phyloP scores from a whole-genome alignment of 108 stramenopile genomes.

The Ochromonas danica region DNA sequence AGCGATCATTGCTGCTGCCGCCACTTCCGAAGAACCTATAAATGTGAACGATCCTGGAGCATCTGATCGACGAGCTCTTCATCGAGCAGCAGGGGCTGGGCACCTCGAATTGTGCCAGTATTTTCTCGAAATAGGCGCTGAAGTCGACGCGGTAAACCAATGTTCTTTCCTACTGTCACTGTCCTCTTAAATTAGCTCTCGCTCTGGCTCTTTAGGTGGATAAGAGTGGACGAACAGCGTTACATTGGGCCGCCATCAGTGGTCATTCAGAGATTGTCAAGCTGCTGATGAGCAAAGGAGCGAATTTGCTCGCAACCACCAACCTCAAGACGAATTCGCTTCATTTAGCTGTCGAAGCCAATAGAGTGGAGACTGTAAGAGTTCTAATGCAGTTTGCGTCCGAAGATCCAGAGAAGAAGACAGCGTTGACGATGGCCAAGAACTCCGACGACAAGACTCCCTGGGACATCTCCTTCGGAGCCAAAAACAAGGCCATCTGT shows the following conservation, averaged over 20 bases:
- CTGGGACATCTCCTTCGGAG: constrained; percentile 38
- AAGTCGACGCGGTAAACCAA: constrained; percentile 34
- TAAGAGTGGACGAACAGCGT: constrained; percentile 49
- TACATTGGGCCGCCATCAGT: constrained; percentile 54
- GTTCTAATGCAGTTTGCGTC: constrained; percentile 40
- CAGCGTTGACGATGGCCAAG: constrained; percentile 30
- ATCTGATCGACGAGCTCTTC: constrained; percentile 48
- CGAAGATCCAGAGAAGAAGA: constrained; percentile 44
- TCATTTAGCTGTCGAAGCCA: constrained; percentile 45
- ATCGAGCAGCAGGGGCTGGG: constrained; percentile 51
- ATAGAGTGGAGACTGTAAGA: constrained; percentile 40
- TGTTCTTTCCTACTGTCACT: no score
- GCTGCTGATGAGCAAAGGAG: constrained; percentile 37
- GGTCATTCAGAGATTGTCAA: constrained; percentile 47
- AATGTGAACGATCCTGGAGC: constrained; percentile 47
- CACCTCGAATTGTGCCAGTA: constrained; percentile 44
- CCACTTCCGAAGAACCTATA: constrained; percentile 15
- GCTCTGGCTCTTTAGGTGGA: constrained; percentile 26
- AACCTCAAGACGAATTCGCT: constrained; percentile 45
- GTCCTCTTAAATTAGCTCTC: no score
- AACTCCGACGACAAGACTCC: constrained; percentile 27
- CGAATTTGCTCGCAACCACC: constrained; percentile 42
- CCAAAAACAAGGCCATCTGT: constrained; percentile 40
- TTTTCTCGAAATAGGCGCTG: constrained; percentile 42
- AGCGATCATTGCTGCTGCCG: constrained; percentile 36